A percentile compares a stretch with the other conserved stretches of the same genome.
phyloP scores from a whole-genome alignment of 2,329 filamentous ascomycete genomes.

The Fusarium begoniae region DNA sequence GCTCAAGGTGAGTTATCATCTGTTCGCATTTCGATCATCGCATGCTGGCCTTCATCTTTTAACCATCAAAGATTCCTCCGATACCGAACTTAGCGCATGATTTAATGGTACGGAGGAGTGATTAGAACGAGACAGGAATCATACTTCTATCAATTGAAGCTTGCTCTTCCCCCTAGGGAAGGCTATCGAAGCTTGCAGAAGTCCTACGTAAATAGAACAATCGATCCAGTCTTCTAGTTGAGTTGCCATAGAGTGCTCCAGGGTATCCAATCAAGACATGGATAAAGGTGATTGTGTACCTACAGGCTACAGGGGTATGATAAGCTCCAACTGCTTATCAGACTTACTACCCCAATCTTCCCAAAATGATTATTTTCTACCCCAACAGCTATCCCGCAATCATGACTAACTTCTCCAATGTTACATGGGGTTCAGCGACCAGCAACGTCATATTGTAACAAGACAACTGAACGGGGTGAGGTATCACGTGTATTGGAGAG shows the following conservation, averaged over 20 bases:
- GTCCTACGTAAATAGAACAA: neutral
- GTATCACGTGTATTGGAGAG: neutral
- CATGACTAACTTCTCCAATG: neutral
- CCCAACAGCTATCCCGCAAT: neutral
- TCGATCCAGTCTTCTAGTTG: no score
- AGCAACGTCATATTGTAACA: neutral
- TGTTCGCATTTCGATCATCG: accelerated
- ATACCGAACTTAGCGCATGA: accelerated
- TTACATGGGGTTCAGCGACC: neutral
- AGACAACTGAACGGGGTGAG: neutral
- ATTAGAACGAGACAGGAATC: neutral
- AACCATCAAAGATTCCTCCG: accelerated
- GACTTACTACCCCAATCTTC: neutral
- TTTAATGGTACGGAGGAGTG: accelerated
- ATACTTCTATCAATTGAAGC: accelerated
- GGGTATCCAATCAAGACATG: neutral
- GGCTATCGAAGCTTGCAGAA: neutral
- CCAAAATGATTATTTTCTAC: neutral
- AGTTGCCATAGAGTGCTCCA: neutral
- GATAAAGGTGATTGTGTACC: no score
- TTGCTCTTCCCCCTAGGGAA: accelerated
- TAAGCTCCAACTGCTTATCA: neutral
- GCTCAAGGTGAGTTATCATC: accelerated
- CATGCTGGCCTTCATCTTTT: accelerated
- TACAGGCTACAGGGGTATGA: neutral